Evolutionary conservation across 306 rosid species (phyloP).

Genomic region (Lathyrus oleraceus): DNA sequence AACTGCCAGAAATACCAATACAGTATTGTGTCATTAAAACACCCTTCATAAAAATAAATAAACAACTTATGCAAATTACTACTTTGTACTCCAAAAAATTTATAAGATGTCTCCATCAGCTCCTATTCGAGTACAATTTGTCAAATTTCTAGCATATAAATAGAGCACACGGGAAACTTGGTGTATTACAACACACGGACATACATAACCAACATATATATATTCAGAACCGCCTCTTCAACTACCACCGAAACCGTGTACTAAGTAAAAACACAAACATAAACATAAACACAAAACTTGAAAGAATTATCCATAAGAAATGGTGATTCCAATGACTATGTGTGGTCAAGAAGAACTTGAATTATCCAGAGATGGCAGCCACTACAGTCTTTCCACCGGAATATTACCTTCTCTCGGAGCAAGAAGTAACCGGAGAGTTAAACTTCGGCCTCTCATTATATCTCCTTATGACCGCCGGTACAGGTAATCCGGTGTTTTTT

Average conservation of each 20-base stretch:
- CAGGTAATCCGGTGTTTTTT: constrained; percentile 81
- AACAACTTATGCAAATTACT: no score
- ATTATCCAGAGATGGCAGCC: constrained; percentile 78
- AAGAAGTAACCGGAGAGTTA: constrained; percentile 57
- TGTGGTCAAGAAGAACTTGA: constrained; percentile 68
- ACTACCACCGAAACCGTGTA: background rate
- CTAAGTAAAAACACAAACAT: background rate
- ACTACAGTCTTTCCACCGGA: constrained; percentile 74
- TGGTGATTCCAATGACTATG: constrained; percentile 41
- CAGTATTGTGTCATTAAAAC: no score
- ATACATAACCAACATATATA: background rate
- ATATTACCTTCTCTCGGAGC: constrained; percentile 88
- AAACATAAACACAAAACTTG: background rate
- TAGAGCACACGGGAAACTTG: background rate
- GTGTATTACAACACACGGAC: background rate
- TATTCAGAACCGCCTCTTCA: constrained; percentile 3
- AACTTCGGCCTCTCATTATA: constrained; percentile 45
- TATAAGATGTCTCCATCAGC: no score
- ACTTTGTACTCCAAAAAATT: no score
- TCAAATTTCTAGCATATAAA: background rate
- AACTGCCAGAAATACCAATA: no score
- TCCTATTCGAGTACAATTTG: no score
- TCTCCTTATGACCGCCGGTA: constrained; percentile 82
- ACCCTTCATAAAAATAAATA: no score
- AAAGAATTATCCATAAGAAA: background rate